phyloP scores from a whole-genome alignment of 202 grass and related monocot species.

The Setaria italica region DNA sequence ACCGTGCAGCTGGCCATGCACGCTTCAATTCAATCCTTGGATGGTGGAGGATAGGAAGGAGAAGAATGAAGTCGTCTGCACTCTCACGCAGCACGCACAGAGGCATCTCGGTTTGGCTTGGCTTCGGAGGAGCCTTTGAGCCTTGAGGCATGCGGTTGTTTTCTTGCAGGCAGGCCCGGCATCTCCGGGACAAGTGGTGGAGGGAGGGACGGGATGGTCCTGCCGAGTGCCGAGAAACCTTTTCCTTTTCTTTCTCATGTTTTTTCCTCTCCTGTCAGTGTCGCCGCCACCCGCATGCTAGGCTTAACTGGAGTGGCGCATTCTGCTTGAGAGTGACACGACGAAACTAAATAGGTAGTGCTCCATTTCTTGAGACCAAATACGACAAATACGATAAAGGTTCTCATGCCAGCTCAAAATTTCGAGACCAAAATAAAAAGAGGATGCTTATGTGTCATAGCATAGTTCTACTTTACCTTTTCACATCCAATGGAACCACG shows the following conservation, averaged over 20 bases:
- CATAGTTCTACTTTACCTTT: too few species aligned
- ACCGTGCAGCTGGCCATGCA: too few species aligned
- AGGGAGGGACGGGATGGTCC: not conserved
- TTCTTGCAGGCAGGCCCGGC: constrained; percentile 22
- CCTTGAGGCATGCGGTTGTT: constrained; percentile 20
- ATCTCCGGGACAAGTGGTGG: constrained; percentile 14
- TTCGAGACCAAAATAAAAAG: not conserved
- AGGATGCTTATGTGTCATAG: not conserved
- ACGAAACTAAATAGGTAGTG: not conserved
- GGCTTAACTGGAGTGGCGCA: not conserved
- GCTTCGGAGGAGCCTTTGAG: not conserved
- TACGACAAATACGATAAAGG: not conserved
- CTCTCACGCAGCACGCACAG: not conserved
- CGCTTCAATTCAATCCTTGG: too few species aligned
- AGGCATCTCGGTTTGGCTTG: not conserved
- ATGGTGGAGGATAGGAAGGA: not conserved
- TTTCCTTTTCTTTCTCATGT: not conserved
- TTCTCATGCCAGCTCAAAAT: not conserved
- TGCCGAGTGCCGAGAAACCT: not conserved
- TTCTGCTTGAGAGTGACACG: not conserved
- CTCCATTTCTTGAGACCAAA: not conserved
- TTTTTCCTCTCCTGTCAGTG: not conserved
- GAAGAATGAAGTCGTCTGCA: not conserved
- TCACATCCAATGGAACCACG: too few species aligned
- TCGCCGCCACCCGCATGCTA: not conserved